Conservation (phyloP, 495 filamentous ascomycete species). For the Penicillium parvum region DNA sequence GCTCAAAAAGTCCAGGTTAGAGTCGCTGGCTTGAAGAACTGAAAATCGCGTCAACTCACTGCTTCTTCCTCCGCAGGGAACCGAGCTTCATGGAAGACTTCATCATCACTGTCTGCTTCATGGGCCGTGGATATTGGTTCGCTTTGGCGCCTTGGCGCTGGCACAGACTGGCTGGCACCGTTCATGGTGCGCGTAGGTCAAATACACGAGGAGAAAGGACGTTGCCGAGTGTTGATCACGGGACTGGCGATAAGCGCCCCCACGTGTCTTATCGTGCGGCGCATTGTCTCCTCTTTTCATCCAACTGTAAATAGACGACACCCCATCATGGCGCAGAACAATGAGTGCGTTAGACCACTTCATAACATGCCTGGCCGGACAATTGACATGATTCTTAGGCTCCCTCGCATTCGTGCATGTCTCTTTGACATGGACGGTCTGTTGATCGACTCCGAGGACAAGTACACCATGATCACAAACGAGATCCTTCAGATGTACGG, state of each 20-base stretch:
- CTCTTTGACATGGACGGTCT: constrained; percentile 99
- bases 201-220: constrained; percentile 1
- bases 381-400: constrained; percentile 37
- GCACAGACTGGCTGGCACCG: not conserved
- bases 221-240: constrained; percentile 15
- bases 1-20: constrained; percentile 2
- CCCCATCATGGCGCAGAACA: constrained; percentile 12
- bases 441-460: constrained; percentile 88
- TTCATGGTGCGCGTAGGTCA: too few relatives aligned
- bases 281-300: not conserved
- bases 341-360: constrained; percentile 6
- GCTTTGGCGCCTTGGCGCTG: not conserved
- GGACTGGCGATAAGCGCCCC: constrained; percentile 21
- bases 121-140: constrained; percentile 13
- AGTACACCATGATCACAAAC: constrained; percentile 82
- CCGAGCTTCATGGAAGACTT: constrained; percentile 46
- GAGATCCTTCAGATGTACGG: constrained; percentile 69
- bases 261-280: constrained; percentile 18
- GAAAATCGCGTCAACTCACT: constrained; percentile 41
- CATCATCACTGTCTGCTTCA: constrained; percentile 36
- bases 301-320: constrained; percentile 4
- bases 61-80: constrained; percentile 77
- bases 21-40: not conserved
- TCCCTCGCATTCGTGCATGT: constrained; percentile 80
- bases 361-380: not conserved